phyloP scores from a whole-genome alignment of 768 basidiomycete species.

The Rhizopogon salebrosus region DNA sequence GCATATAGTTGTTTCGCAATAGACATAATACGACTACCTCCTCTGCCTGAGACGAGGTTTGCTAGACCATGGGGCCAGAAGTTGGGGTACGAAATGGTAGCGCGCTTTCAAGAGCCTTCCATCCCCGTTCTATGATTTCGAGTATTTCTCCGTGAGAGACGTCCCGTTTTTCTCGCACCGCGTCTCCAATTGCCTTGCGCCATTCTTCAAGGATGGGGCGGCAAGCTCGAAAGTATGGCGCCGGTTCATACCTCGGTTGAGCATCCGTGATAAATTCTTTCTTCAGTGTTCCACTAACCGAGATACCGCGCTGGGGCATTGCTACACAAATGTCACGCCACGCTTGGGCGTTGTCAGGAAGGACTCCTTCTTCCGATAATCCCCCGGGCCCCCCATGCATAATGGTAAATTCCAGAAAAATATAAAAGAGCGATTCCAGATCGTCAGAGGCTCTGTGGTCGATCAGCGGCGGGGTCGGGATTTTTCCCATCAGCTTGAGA shows the following conservation, averaged over 20 bases:
- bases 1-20: no score
- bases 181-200: not conserved
- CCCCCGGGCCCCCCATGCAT: not conserved
- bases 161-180: not conserved
- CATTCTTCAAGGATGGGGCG: not conserved
- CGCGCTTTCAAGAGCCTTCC: not conserved
- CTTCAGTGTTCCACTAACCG: not conserved
- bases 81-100: no score
- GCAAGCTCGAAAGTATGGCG: not conserved
- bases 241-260: fast-evolving
- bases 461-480: fast-evolving
- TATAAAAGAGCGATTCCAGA: not conserved
- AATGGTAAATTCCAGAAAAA: not conserved
- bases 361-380: fast-evolving
- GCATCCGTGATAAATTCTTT: not conserved
- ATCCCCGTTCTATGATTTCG: not conserved
- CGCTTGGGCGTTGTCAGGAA: not conserved
- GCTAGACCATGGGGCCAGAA: no score
- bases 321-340: not conserved
- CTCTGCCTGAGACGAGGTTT: no score
- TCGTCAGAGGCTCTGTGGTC: not conserved
- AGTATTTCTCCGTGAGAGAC: not conserved
- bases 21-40: no score
- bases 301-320: not conserved
- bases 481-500: not conserved